A percentile compares a stretch with the other conserved stretches of the same genome.
Evolutionary conservation across 148 eudicot genomes (phyloP).

Genomic region (Agrostemma githago): DNA sequence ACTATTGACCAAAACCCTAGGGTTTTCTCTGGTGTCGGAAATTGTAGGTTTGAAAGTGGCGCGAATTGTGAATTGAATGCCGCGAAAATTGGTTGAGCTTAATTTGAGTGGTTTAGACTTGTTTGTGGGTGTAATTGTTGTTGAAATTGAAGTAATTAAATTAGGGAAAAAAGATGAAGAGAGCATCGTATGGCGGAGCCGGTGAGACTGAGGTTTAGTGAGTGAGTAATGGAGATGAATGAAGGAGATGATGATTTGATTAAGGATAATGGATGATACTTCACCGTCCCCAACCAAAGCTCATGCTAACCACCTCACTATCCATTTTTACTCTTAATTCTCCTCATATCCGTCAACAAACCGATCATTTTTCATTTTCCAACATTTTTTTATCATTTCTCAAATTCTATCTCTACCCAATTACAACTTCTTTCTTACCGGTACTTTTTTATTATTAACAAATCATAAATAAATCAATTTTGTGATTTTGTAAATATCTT

Average conservation of each 20-base stretch:
- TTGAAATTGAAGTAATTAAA: constrained; percentile 15
- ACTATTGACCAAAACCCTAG: constrained; percentile 46
- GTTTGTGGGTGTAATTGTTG: not conserved
- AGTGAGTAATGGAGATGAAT: not conserved
- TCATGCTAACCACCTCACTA: too few relatives aligned
- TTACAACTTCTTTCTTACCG: too few relatives aligned
- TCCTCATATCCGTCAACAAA: too few relatives aligned
- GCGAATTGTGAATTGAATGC: constrained; percentile 25
- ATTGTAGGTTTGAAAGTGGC: constrained; percentile 15
- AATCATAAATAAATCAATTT: too few relatives aligned
- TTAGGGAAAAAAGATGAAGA: constrained; percentile 19
- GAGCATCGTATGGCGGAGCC: constrained; percentile 18
- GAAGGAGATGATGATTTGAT: not conserved
- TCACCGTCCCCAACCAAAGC: too few relatives aligned
- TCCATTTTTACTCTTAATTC: too few relatives aligned
- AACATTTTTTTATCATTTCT: too few relatives aligned
- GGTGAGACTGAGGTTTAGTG: not conserved
- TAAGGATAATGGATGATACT: not conserved
- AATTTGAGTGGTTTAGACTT: constrained; percentile 13
- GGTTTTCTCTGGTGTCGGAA: constrained; percentile 7
- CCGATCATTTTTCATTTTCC: too few relatives aligned
- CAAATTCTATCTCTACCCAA: too few relatives aligned
- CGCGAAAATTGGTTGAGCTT: not conserved
- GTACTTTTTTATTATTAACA: too few relatives aligned
- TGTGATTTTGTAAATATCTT: too few relatives aligned